Evolutionary conservation across 805 yeast genomes (phyloP).

Genomic region (Nakazawaea ishiwadae): DNA sequence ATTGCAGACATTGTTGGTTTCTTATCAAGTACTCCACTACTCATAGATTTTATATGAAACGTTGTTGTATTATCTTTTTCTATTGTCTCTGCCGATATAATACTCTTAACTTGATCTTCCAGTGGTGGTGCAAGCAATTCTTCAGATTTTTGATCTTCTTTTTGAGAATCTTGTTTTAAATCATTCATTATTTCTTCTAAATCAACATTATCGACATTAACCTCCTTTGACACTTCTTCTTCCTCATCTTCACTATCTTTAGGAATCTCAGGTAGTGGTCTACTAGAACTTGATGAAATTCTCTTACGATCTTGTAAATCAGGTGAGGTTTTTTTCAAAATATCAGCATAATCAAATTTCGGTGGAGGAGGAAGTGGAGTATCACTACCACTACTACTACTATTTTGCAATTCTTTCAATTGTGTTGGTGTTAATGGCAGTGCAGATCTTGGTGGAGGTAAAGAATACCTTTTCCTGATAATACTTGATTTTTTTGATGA

Average conservation of each 20-base stretch:
- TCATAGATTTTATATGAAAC: too few relatives aligned
- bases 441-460: constrained; percentile 11
- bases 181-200: neutral
- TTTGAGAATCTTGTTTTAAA: neutral
- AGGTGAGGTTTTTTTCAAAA: neutral
- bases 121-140: neutral
- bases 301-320: constrained; percentile 5
- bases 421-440: constrained; percentile 12
- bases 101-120: neutral
- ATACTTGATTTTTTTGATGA: neutral
- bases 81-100: neutral
- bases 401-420: constrained; percentile 1
- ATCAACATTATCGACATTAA: neutral
- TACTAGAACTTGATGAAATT: constrained; percentile 9
- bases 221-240: neutral
- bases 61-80: neutral
- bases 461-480: constrained; percentile 7
- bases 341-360: constrained; percentile 1
- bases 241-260: constrained; percentile 6
- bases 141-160: constrained; percentile 4
- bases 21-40: too few relatives aligned
- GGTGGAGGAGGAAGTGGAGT: neutral
- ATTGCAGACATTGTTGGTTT: too few relatives aligned
- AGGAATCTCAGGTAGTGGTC: constrained; percentile 13
- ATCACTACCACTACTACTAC: neutral